phyloP scores from a whole-genome alignment of 306 rosid genomes.

The Sindora glabra region DNA sequence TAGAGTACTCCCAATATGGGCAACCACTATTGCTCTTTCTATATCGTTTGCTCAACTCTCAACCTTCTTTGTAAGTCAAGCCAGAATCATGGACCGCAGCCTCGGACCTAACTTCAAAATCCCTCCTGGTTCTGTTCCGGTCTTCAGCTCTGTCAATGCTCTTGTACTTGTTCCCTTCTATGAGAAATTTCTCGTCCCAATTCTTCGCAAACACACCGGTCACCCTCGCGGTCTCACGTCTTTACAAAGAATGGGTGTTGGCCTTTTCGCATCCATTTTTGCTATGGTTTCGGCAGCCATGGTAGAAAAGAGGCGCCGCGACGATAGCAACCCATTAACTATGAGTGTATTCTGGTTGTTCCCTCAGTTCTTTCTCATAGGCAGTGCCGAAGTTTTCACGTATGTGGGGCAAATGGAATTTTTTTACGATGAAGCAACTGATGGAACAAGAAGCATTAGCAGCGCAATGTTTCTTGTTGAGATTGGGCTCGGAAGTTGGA shows the following conservation, averaged over 20 bases:
- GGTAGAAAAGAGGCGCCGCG: conserved; percentile 26
- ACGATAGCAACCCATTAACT: not conserved
- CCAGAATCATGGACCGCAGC: conserved; percentile 25
- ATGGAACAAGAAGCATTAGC: conserved; percentile 33
- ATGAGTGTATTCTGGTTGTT: conserved; percentile 41
- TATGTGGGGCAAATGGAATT: conserved; percentile 47
- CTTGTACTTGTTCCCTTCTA: not conserved
- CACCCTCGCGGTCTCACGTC: no score
- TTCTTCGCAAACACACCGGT: no score
- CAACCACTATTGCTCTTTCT: no score
- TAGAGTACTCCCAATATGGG: conserved; percentile 27
- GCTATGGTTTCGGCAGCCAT: conserved; percentile 30
- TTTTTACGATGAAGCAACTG: conserved; percentile 46
- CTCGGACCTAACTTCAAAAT: conserved; percentile 20
- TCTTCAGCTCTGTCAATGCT: not conserved
- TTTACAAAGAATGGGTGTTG: no score
- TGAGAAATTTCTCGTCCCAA: not conserved
- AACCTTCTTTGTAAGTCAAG: conserved; percentile 42
- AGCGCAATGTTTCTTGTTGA: conserved; percentile 36
- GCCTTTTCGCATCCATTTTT: conserved; percentile 20
- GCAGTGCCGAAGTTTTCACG: conserved; percentile 44
- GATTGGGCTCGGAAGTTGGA: conserved; percentile 36
- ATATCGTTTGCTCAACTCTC: conserved; percentile 41
- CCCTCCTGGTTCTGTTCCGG: conserved; percentile 9
- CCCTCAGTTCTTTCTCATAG: conserved; percentile 42